Base-by-base conservation (phyloP, 768 basidiomycete species). In the Ramaria rubella region DNA sequence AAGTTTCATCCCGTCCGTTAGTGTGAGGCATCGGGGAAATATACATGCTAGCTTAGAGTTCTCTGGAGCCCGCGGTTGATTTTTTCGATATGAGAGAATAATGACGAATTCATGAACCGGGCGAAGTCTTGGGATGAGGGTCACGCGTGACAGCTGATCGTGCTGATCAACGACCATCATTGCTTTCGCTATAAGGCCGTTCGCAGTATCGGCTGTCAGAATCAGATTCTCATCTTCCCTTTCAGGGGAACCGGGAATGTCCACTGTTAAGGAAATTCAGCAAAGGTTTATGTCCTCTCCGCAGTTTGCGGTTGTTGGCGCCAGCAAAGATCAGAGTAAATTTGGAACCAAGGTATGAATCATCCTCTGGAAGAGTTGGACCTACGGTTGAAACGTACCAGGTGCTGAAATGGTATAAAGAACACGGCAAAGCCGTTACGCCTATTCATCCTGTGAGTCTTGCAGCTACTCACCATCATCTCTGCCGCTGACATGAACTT, bases 381-480 rank as follows among this genome's bases (percentile, higher is more conserved):
- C 30, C 40, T 38, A 58, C 49, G 38, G 27, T 46, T 51, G 46
- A 38, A 34, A 44, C 42, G 34, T 46, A 38, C n/a, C 54, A 90
- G 88, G 81, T 91, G 43, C 72, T 90, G 49, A 79, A 81, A 58
- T 93, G 89, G 90, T 93, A 92, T 65, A 74, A 83, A 54, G 69
- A 63, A 3, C 80, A 84, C 55, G 65, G 71, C 55, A 76, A 78
- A 61, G 63, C 77, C 3, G 86, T 90, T 21, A 85, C 78, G 0
- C 90, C 90, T 3, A 76, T 91, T 7, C 89, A 91, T 63, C 87
- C 80, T 12, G 89, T 88, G 69, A 58, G 81, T 66, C 14, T 9
- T 38, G 31, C 43, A n/a, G 12, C 38, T 9, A 1, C 38, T 1
- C 34, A 43, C 26, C 36, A 5, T n/a, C 49, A 27, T 26, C 14